Percentiles rank a stretch among this genome's conserved stretches.
These are phyloP conservation scores for Calendula officinalis DNA, from an alignment of 129 eudicot species.

Conservation along the genomic window DNA sequence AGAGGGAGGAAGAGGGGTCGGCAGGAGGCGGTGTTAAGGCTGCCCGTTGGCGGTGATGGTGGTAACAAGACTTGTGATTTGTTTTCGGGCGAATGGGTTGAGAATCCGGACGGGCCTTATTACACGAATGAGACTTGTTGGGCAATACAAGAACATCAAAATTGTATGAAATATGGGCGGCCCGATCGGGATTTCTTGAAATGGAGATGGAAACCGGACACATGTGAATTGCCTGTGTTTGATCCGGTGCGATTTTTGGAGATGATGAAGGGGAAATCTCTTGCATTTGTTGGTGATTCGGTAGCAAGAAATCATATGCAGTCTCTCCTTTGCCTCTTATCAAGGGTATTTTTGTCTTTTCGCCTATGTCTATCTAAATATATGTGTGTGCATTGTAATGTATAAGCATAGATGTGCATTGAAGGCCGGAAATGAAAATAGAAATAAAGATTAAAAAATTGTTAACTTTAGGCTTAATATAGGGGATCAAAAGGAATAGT, in stretches of 20 bases:
- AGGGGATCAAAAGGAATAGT: neutral
- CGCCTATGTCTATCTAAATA: neutral
- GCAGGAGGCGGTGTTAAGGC: conserved; percentile 11
- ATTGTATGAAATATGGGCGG: conserved; percentile 71
- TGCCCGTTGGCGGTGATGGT: neutral
- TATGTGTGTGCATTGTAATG: neutral
- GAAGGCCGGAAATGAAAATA: neutral
- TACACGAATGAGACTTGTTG: conserved; percentile 64
- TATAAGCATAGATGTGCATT: neutral
- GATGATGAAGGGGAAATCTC: conserved; percentile 67
- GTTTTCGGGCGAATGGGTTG: conserved; percentile 76
- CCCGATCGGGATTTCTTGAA: conserved; percentile 61
- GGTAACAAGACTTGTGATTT: conserved; percentile 43
- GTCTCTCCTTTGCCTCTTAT: conserved; percentile 64
- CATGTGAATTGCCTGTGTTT: conserved; percentile 60
- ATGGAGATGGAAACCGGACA: conserved; percentile 81
- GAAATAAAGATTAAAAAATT: neutral
- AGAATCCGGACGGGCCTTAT: conserved; percentile 54
- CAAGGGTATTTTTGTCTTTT: conserved; percentile 49
- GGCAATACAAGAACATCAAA: conserved; percentile 76
- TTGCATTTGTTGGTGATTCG: conserved; percentile 86
- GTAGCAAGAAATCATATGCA: conserved; percentile 92
- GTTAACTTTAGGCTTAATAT: neutral
- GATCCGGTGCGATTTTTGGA: conserved; percentile 56
- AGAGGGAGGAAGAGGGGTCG: conserved; percentile 15